Percentiles rank a stretch among this genome's conserved stretches.
Evolutionary conservation across 2,329 filamentous ascomycete genomes (phyloP).

Genomic region (Trichoderma sp.): DNA sequence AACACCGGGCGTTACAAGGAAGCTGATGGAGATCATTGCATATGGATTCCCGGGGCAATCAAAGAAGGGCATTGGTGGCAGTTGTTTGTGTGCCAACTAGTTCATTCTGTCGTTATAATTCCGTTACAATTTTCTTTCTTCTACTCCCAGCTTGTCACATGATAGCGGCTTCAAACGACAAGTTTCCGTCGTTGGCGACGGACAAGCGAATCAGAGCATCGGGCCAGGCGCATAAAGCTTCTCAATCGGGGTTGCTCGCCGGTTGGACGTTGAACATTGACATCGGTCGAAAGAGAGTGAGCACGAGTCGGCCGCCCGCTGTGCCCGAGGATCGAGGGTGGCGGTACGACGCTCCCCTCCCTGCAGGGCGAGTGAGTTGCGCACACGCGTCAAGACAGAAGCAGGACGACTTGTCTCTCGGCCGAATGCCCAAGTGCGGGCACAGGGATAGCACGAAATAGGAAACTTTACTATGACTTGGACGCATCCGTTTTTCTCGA

Average conservation of each 20-base stretch:
- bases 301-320: conserved; percentile 22
- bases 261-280: background rate
- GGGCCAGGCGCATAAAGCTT: background rate
- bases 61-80: too few species aligned
- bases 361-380: conserved; percentile 19
- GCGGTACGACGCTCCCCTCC: conserved; percentile 23
- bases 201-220: conserved; percentile 3
- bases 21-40: background rate
- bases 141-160: background rate
- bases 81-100: too few species aligned
- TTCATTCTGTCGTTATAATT: too few species aligned
- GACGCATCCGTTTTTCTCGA: too few species aligned
- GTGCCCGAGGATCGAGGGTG: conserved; percentile 12
- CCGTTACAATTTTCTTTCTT: background rate
- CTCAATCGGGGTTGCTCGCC: background rate
- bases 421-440: conserved; percentile 22
- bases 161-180: background rate
- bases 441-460: background rate
- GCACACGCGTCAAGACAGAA: background rate
- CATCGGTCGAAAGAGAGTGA: conserved; percentile 16
- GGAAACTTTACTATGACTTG: background rate
- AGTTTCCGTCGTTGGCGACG: background rate
- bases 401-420: background rate
- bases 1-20: background rate
- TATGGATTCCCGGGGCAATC: background rate